Conservation (phyloP, 495 filamentous ascomycete genomes). For the Podospora comata region DNA sequence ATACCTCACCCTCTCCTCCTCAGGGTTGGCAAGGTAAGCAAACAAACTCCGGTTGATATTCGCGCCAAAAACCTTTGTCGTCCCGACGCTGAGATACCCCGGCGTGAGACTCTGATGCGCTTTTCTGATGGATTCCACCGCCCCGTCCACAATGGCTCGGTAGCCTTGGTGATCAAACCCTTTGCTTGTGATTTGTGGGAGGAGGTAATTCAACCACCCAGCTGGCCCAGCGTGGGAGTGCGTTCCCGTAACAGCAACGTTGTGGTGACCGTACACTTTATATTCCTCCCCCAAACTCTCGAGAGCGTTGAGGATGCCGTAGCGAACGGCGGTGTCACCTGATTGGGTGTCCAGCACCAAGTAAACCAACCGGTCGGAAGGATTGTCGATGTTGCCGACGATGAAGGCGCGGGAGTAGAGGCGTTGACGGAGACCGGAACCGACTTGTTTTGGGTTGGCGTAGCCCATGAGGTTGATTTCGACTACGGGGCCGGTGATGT, state of each 20-base stretch:
- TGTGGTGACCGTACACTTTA: slow-evolving; percentile 71
- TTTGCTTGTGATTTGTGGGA: slow-evolving; percentile 88
- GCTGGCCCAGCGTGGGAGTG: slow-evolving; percentile 92
- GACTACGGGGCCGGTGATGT: slow-evolving; percentile 95
- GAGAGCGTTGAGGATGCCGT: slow-evolving; percentile 78
- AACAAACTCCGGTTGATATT: slow-evolving; percentile 90
- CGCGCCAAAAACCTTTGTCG: slow-evolving; percentile 70
- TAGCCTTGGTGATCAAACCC: slow-evolving; percentile 91
- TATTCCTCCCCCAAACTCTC: slow-evolving; percentile 64
- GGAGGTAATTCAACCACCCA: slow-evolving; percentile 92
- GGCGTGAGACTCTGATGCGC: slow-evolving; percentile 73
- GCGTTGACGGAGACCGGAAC: slow-evolving; percentile 83
- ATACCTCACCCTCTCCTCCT: slow-evolving; percentile 71
- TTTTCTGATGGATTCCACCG: slow-evolving; percentile 71
- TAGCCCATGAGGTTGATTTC: slow-evolving; percentile 93
- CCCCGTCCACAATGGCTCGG: slow-evolving; percentile 84
- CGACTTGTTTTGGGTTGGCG: slow-evolving; percentile 80
- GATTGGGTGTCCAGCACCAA: slow-evolving; percentile 83
- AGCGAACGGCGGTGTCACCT: slow-evolving; percentile 84
- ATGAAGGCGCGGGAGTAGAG: slow-evolving; percentile 92
- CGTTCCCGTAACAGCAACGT: slow-evolving; percentile 87
- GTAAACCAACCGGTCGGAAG: slow-evolving; percentile 77
- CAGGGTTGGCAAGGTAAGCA: slow-evolving; percentile 87
- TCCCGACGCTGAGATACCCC: slow-evolving; percentile 70
- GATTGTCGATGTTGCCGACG: slow-evolving; percentile 63